phyloP scores from a whole-genome alignment of 305 asterid genomes.

The Fraxinus xanthoxyloides region DNA sequence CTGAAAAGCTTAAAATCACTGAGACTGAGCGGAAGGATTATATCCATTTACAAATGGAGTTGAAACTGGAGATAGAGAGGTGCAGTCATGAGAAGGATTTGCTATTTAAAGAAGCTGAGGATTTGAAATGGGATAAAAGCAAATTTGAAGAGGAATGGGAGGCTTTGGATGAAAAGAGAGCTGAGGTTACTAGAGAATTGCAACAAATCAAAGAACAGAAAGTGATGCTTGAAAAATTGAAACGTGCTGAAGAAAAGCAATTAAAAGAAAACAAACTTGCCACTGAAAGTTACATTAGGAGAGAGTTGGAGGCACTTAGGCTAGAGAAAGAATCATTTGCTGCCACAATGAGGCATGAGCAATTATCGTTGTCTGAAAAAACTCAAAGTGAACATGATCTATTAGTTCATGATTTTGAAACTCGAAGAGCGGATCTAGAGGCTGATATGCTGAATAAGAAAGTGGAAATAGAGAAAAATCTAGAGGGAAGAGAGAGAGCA shows the following conservation, averaged over 20 bases:
- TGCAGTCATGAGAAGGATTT: slow-evolving; percentile 48
- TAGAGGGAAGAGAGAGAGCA: slow-evolving; percentile 53
- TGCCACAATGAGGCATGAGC: slow-evolving; percentile 64
- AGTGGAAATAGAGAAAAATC: slow-evolving; percentile 52
- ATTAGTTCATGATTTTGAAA: slow-evolving; percentile 55
- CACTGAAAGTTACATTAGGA: slow-evolving; percentile 47
- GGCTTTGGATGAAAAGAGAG: slow-evolving; percentile 69
- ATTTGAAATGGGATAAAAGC: slow-evolving; percentile 60
- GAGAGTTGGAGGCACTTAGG: slow-evolving; percentile 68
- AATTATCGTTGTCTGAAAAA: slow-evolving; percentile 48
- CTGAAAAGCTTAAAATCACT: slow-evolving; percentile 48
- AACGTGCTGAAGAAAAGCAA: slow-evolving; percentile 43
- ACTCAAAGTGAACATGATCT: slow-evolving; percentile 45
- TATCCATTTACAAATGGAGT: slow-evolving; percentile 48
- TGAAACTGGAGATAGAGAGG: slow-evolving; percentile 72
- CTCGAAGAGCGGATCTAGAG: slow-evolving; percentile 59
- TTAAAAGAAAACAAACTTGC: slow-evolving; percentile 53
- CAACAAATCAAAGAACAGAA: slow-evolving; percentile 51
- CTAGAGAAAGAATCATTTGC: slow-evolving; percentile 72
- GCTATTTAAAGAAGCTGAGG: slow-evolving; percentile 62
- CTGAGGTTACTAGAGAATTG: slow-evolving; percentile 40
- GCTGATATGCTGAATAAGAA: slow-evolving; percentile 56
- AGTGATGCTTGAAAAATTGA: slow-evolving; percentile 40
- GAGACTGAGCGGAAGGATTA: slow-evolving; percentile 62
- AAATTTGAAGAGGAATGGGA: slow-evolving; percentile 93